Evolutionary conservation across 192 early-diverging fungal genomes (phyloP), one percentile per base, ranked within the genome.

Genomic region (Backusella psychrophila): DNA sequence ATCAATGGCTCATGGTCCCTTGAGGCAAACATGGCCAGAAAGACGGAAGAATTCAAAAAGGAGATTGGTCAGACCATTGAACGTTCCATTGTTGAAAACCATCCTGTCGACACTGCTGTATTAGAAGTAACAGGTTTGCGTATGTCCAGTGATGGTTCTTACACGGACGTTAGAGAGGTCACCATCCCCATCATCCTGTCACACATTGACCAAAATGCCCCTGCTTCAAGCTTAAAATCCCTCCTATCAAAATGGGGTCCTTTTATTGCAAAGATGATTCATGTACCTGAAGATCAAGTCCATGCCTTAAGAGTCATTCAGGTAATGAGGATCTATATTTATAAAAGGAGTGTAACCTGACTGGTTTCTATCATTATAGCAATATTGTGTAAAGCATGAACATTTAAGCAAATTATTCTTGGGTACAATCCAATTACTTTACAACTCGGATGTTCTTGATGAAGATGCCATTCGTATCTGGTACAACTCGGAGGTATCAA

Each of bases 81-180:
- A 38, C 88, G 96, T 14, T 94, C 96, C 8, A 90, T 97, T 74
- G 85, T 83, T 23, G 95, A 96, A 67, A 83, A 88, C 56, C 94
- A 96, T 78, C 76, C 83, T 6, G 85, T 93, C 15, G 92, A 94
- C 29, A 91, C 90, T 72, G 89, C 95, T 11, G 87, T 87, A 7
- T 81, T 97, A 12, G 97, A 99, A 85, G 84, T 98, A 17, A 96
- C 94, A 70, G 92, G 92, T 5, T 83, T 96, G 66, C 93, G 95
- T 53, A 91, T 98, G 90, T 90, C 95, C 23, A 90, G 90, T 71
- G 93, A 97, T 82, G 91, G 92, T 19, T 89, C 89, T 12, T 94
- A 93, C 75, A 84, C 91, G 38, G 93, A 96, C 80, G 86, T 97
- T 77, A 89, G 95, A 8, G 84, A 85, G 46, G 84, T 92, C 12